phyloP scores from a whole-genome alignment of 495 filamentous ascomycete genomes.

The Xylaria scruposa region DNA sequence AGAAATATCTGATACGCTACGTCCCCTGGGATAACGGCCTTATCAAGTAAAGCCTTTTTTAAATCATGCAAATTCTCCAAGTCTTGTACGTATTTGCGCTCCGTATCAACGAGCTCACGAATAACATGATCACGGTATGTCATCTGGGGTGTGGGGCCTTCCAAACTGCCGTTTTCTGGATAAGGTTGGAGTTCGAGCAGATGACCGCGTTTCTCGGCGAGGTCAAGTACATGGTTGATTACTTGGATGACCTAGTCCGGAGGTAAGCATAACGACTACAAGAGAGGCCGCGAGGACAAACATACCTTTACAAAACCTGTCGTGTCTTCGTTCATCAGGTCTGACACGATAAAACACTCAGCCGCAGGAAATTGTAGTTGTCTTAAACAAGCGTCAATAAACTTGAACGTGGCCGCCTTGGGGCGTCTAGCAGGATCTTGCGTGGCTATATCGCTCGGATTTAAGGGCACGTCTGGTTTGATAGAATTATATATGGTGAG shows the following conservation, averaged over 20 bases:
- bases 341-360: conserved; percentile 89
- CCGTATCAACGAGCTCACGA: conserved; percentile 88
- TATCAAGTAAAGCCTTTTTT: conserved; percentile 87
- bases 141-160: conserved; percentile 59
- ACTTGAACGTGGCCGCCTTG: conserved; percentile 64
- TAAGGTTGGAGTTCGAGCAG: conserved; percentile 63
- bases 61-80: conserved; percentile 91
- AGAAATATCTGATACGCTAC: conserved; percentile 93
- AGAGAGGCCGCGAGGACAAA: neutral
- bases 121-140: conserved; percentile 89
- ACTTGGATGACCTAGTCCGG: conserved; percentile 62
- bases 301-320: conserved; percentile 94
- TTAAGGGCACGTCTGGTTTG: conserved; percentile 66
- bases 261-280: conserved; percentile 29
- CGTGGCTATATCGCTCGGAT: conserved; percentile 60
- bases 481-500: conserved; percentile 88
- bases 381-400: conserved; percentile 60
- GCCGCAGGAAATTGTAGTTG: conserved; percentile 77
- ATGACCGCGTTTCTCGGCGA: conserved; percentile 75
- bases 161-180: conserved; percentile 52
- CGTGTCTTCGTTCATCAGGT: conserved; percentile 91
- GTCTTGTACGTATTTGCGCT: conserved; percentile 98
- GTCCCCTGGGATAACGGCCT: conserved; percentile 86
- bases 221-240: conserved; percentile 89
- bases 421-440: conserved; percentile 66